Evolutionary conservation across 1,284 basidiomycete genomes (phyloP).

Genomic region (Apiotrichum montevideense): DNA sequence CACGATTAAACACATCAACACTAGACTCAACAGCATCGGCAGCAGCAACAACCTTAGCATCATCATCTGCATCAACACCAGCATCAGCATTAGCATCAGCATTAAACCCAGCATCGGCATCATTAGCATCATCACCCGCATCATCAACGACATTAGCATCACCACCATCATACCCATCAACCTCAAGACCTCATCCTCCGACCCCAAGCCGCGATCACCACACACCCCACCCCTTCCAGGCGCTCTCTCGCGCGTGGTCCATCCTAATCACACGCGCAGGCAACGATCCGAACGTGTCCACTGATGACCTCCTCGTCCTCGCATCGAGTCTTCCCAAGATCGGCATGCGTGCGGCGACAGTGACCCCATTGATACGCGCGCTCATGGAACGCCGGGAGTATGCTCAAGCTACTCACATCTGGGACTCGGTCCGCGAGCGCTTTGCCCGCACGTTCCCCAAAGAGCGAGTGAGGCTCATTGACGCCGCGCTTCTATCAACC

Average conservation of each 20-base stretch:
- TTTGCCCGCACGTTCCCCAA: neutral
- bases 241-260: constrained; percentile 3
- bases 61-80: neutral
- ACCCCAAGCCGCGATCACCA: too few relatives aligned
- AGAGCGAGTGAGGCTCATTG: constrained; percentile 16
- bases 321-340: constrained; percentile 14
- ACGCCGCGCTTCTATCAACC: constrained; percentile 26
- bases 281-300: neutral
- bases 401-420: constrained; percentile 20
- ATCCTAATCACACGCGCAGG: constrained; percentile 6
- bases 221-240: neutral
- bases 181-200: neutral
- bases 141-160: neutral
- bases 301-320: constrained; percentile 17
- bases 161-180: neutral
- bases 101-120: neutral
- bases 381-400: constrained; percentile 18
- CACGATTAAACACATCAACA: neutral
- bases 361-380: constrained; percentile 31
- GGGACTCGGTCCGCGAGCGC: constrained; percentile 17
- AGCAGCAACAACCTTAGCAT: neutral
- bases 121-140: neutral
- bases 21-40: neutral
- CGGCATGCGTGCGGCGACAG: constrained; percentile 9
- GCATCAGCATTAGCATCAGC: neutral